A percentile compares a stretch with the other conserved stretches of the same genome.
Evolutionary conservation across 768 basidiomycete genomes (phyloP).

Genomic region (Rhodosporidiobolus odoratus): DNA sequence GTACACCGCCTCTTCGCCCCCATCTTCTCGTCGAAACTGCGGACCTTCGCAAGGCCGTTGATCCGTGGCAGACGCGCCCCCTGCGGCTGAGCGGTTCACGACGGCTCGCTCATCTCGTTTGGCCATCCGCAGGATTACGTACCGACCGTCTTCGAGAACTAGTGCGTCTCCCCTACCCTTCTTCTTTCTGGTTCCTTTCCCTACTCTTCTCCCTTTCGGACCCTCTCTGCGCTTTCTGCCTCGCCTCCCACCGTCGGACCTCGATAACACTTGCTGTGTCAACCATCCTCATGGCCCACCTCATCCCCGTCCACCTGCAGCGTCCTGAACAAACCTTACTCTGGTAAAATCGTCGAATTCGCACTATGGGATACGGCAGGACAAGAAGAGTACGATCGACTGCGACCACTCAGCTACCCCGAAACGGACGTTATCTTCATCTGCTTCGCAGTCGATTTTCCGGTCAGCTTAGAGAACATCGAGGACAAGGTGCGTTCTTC

Average conservation of each 20-base stretch:
- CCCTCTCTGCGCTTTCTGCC: background rate
- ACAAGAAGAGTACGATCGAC: conserved; percentile 97
- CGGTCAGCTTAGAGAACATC: conserved; percentile 95
- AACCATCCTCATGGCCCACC: background rate
- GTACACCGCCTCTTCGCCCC: background rate
- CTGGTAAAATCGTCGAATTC: conserved; percentile 82
- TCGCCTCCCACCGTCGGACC: no score
- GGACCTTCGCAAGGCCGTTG: no score
- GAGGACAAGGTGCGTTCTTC: conserved; percentile 87
- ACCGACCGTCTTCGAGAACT: conserved; percentile 91
- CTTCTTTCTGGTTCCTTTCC: background rate
- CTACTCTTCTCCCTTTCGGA: background rate
- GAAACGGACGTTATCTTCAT: conserved; percentile 98
- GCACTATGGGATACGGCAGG: conserved; percentile 99
- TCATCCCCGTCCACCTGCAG: conserved; percentile 48
- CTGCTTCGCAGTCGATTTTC: conserved; percentile 96
- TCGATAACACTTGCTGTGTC: background rate
- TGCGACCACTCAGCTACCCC: conserved; percentile 92
- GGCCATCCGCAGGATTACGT: conserved; percentile 67
- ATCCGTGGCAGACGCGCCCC: no score
- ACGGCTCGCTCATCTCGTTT: no score
- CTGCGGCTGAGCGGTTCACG: no score
- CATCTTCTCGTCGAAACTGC: background rate
- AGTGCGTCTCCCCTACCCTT: conserved; percentile 43
- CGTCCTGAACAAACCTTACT: conserved; percentile 91